A percentile compares a stretch with the other conserved stretches of the same genome.
phyloP scores from a whole-genome alignment of 2,329 filamentous ascomycete genomes.

The Diaporthe vaccinii region DNA sequence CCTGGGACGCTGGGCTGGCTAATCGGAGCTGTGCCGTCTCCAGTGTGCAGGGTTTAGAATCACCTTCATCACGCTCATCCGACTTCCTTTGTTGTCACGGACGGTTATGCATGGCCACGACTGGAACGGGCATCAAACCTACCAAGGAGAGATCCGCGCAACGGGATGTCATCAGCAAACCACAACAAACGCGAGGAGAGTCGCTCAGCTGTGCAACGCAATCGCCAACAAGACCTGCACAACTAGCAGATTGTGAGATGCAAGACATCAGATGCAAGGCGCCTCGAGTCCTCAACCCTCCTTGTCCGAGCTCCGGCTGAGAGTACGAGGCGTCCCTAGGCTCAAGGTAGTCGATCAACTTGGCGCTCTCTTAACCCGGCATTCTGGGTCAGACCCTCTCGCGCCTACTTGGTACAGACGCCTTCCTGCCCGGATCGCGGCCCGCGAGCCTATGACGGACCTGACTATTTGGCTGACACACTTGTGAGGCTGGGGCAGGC shows the following conservation, averaged over 20 bases:
- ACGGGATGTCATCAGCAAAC: not conserved
- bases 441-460: constrained; percentile 1
- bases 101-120: not conserved
- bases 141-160: not conserved
- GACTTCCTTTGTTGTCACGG: not conserved
- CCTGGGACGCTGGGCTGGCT: not conserved
- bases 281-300: not conserved
- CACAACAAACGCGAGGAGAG: not conserved
- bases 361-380: constrained; percentile 9
- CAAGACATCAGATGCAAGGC: constrained; percentile 6
- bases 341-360: not conserved
- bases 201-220: not conserved
- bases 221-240: not conserved
- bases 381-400: not conserved
- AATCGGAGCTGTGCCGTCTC: constrained; percentile 8
- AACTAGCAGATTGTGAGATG: not conserved
- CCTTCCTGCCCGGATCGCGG: constrained; percentile 7
- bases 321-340: not conserved
- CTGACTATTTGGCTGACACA: constrained; percentile 9
- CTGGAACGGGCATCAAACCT: not conserved
- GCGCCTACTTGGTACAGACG: not conserved
- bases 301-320: not conserved
- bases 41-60: not conserved
- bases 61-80: not conserved
- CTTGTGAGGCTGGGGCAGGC: constrained; percentile 4